These are phyloP conservation scores for Metschnikowia koreensis DNA, from an alignment of 805 yeast species.

Conservation along the genomic window DNA sequence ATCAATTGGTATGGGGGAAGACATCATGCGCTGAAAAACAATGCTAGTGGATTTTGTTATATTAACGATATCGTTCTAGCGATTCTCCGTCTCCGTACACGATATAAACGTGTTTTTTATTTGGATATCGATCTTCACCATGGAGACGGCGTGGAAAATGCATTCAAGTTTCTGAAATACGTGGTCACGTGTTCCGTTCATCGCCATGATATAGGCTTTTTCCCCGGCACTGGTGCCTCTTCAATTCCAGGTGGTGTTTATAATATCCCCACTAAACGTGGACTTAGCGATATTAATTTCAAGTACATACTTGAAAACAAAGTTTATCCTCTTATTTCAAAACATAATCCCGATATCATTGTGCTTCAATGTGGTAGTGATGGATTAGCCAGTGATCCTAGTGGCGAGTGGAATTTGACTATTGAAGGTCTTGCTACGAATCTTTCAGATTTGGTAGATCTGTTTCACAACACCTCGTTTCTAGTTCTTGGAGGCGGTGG, in stretches of 20 bases:
- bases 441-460: conserved; percentile 20
- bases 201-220: conserved; percentile 63
- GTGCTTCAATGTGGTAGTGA: conserved; percentile 75
- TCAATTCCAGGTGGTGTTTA: conserved; percentile 34
- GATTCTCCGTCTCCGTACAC: conserved; percentile 49
- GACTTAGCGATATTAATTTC: conserved; percentile 50
- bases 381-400: conserved; percentile 65
- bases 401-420: conserved; percentile 67
- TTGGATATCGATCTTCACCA: conserved; percentile 76
- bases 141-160: conserved; percentile 76
- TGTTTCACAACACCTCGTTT: conserved; percentile 26
- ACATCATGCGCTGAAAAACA: conserved; percentile 58
- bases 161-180: conserved; percentile 53
- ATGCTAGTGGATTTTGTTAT: conserved; percentile 72
- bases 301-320: conserved; percentile 36
- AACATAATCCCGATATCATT: conserved; percentile 48
- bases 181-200: conserved; percentile 66
- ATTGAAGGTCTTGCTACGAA: conserved; percentile 46
- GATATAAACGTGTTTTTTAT: conserved; percentile 50
- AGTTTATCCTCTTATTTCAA: conserved; percentile 40
- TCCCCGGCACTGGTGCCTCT: conserved; percentile 64
- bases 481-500: conserved; percentile 77
- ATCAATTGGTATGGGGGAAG: conserved; percentile 81
- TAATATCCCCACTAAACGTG: conserved; percentile 58
- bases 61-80: conserved; percentile 65